Conservation (phyloP, 768 basidiomycete genomes). For the Candolleomyces eurysporus region DNA sequence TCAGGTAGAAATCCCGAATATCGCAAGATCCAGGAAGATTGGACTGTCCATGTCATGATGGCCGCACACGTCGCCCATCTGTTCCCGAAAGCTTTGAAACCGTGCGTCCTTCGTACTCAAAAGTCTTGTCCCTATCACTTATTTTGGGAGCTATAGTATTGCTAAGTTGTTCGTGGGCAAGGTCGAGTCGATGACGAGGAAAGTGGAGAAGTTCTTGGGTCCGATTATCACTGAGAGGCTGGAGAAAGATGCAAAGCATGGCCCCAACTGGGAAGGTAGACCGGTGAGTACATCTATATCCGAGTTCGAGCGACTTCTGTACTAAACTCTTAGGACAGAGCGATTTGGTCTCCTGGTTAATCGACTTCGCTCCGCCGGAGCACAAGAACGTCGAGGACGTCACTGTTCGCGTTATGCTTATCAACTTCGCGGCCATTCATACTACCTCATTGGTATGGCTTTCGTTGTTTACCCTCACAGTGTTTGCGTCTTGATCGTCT, state of each 20-base stretch:
- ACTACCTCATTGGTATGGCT: conserved; percentile 34
- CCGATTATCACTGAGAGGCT: conserved; percentile 25
- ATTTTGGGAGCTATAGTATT: conserved; percentile 1
- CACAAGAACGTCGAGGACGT: conserved; percentile 26
- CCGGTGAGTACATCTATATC: conserved; percentile 17
- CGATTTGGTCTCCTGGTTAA: conserved; percentile 46
- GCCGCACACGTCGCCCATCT: conserved; percentile 15
- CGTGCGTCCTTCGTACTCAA: conserved; percentile 10
- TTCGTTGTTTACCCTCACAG: neutral
- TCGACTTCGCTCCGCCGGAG: conserved; percentile 32
- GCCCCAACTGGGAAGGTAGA: conserved; percentile 21
- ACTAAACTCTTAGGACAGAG: conserved; percentile 24
- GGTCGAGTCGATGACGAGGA: conserved; percentile 1
- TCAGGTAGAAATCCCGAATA: conserved; percentile 20
- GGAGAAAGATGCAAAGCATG: conserved; percentile 18
- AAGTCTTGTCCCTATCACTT: neutral
- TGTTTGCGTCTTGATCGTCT: neutral
- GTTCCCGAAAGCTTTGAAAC: conserved; percentile 15
- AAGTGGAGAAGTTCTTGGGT: conserved; percentile 18
- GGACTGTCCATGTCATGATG: conserved; percentile 15
- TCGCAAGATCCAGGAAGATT: conserved; percentile 14
- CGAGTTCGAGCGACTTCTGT: neutral
- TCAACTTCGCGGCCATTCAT: conserved; percentile 41
- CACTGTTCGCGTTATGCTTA: conserved; percentile 23
- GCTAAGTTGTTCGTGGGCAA: conserved; percentile 10